Evolutionary conservation across 2,329 filamentous ascomycete genomes (phyloP), one percentile per base, ranked within the genome.

Genomic region (Fusarium oxysporum): DNA sequence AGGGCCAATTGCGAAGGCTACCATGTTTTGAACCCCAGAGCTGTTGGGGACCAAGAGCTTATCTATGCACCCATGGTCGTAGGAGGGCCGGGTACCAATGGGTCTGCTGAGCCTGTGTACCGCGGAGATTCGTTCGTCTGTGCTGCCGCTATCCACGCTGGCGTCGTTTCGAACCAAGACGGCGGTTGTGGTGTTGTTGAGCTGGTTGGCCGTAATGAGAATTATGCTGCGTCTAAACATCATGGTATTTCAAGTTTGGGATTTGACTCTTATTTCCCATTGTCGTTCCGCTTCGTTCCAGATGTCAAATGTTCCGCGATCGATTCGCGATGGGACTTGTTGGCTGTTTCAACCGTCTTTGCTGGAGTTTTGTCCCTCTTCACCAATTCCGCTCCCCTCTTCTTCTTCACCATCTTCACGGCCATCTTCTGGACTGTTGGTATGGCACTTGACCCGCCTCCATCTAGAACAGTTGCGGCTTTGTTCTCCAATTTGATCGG

Each of bases 91-190:
- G 81, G 85, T 9, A 81, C 82, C 54, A 82, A 86, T 33, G 75
- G 77, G 10, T 80, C 82, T 23, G 77, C 80, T 6, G 71, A 81
- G 37, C 87, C 92, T 0, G 85, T 93, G 28, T 98, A 98, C 80
- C 92, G 96, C 23, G 94, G 93, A 14, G 95, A 97, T 81, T 97
- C 94, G 19, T 97, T 93, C 82, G 92, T 97, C 61, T 97, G 95
- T 79, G 92, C 91, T 65, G 88, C 95, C 17, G 95, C 94, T 38
- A 93, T 97, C 55, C 95, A 97, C 79, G 91, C 94, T 2, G 95
- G 94, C 25, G 86, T 95, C 76, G 89, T 97, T 68, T 89, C 89
- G 40, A 90, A 95, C 77, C 82, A 85, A 1, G 85, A 88, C 35
- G 95, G 95, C 41, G 95, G 95, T 2, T 97, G 95, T 76, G 95